Evolutionary conservation across 2,329 filamentous ascomycete species (phyloP), one percentile per base, ranked within the genome.

Genomic region (Fonsecaea pedrosoi): DNA sequence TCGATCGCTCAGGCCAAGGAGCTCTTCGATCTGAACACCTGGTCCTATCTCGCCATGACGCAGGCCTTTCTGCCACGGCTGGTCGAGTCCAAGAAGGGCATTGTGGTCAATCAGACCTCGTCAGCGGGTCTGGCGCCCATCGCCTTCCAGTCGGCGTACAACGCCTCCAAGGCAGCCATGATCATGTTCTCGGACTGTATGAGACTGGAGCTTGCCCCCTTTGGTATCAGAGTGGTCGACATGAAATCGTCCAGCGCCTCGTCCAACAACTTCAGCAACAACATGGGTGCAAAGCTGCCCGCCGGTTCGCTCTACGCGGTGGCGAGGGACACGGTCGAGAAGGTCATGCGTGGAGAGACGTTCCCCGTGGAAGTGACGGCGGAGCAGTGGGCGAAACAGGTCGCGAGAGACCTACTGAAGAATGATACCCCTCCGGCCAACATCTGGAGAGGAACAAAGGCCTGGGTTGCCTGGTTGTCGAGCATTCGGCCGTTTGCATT

Each of bases 191-290:
- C 81, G 63, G 82, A 88, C 65, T 86, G 84, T 0, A 74, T 88
- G 54, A 81, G 86, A 12, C 81, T 88, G n/a, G 66, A 68, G 38
- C 40, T 66, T 9, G 67, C 60, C 3, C 71, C 70, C 32, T 81
- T 69, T 56, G 83, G 81, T 7, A 81, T 84, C 66, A 78, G 80
- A 50, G 82, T 87, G 34, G 82, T 81, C 59, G 82, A 84, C 3
- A 78, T 85, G 30, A 79, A 88, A 2, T 88, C 87, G 1, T 87
- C 87, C 10, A 86, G 86, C 9, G 86, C 89, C 30, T 82, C 8
- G 15, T 18, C 45, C 45, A 18, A 50, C 8, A 9, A 10, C 45
- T 18, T 18, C 45, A 15, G 8, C 7, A 50, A 50, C 45, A 37
- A 7, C 7, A 1, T 12, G 35, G 35, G 8, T 8, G 10, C 35